A percentile compares a stretch with the other conserved stretches of the same genome.
Conservation (phyloP, 495 filamentous ascomycete species). For the Cercophora newfieldiana region DNA sequence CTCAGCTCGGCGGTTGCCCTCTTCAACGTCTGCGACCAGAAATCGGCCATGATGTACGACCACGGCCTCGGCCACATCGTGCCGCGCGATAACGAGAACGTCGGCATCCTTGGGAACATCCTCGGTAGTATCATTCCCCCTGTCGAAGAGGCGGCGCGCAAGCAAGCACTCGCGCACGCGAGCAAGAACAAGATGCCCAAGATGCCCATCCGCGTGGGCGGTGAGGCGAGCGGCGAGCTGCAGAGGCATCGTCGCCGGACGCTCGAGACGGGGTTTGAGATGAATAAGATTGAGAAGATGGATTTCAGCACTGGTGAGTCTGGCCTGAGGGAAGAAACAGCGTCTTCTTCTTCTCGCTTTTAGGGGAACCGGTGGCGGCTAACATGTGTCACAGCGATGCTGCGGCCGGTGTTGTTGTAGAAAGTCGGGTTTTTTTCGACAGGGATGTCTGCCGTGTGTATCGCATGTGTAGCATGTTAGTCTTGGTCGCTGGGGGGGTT, state of each 20-base stretch:
- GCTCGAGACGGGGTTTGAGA: background rate
- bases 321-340: background rate
- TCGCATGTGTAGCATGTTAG: background rate
- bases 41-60: constrained; percentile 53
- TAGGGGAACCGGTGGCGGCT: background rate
- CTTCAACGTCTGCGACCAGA: constrained; percentile 57
- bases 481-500: too few relatives aligned
- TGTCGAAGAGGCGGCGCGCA: constrained; percentile 27
- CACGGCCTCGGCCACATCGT: constrained; percentile 58
- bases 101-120: constrained; percentile 42
- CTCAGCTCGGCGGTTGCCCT: constrained; percentile 52
- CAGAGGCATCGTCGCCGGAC: background rate
- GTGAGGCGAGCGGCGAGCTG: background rate
- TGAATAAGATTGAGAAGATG: background rate
- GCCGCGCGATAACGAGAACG: constrained; percentile 50
- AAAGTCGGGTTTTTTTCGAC: background rate
- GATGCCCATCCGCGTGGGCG: background rate
- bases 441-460: background rate
- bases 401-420: background rate
- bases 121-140: constrained; percentile 29
- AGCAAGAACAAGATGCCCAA: background rate
- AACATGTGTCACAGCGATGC: background rate
- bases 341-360: background rate
- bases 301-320: constrained; percentile 3
- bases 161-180: background rate